Evolutionary conservation across 164 flowering plant species (phyloP), one percentile per base, ranked within the genome.

Genomic region (Chimonanthus salicifolius): DNA sequence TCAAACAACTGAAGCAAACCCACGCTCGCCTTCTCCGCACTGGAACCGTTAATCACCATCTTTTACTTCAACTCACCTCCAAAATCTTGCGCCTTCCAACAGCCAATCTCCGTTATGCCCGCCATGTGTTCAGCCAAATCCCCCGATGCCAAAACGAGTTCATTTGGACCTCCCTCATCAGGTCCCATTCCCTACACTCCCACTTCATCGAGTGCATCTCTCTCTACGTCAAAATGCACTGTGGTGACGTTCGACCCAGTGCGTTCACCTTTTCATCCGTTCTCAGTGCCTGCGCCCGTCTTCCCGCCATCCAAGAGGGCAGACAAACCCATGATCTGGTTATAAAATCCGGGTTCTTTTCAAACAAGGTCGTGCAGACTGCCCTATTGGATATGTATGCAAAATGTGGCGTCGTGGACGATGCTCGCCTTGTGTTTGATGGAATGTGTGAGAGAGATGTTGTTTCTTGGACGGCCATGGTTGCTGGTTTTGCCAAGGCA

Each of bases 391-490:
- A 80, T 60, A 67, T 81, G 79, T 84, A 83, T 50, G 58, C 78
- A 2, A 10, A 74, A 44, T 47, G 76, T 8, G 70, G 75, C 2
- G 43, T 43, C 33, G 49, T 77, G 4, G 71, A 48, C 5, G 69
- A 68, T 62, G 85, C 87, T 21, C 66, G 68, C 47, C 76, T 73
- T 49, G 77, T 85, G 71, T 87, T 87, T 67, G 82, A 81, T 4
- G 72, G 20, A 0, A 82, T 87, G 76, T 48, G 74, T 21, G 77
- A 54, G 6, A 82, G 75, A 72, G 86, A 86, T 78, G 21, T 73
- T n/a, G 80, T 82, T 7, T 84, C 89, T 1, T 84, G 86, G 86
- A 86, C 84, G 68, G 80, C 87, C 0, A 76, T 86, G 85, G 79
- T 86, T 5, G 46, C 73, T 20, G 84, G 77, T 0, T 85, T 83